Percentiles rank a stretch among this genome's conserved stretches.
Evolutionary conservation across 495 filamentous ascomycete genomes (phyloP).

Genomic region (Hypoxylon perforatum): DNA sequence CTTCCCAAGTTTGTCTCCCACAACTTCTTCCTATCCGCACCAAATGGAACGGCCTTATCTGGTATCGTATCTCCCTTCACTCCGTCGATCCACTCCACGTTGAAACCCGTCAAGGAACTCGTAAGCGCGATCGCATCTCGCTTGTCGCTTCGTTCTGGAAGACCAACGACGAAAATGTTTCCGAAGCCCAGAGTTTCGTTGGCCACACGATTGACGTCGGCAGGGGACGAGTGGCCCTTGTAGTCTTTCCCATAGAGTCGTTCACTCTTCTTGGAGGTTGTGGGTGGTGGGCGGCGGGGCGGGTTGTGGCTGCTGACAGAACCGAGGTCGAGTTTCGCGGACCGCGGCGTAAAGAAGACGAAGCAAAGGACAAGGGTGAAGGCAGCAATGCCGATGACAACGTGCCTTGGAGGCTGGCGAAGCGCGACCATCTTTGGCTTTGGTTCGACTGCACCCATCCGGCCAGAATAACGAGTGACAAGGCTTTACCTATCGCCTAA

Average conservation of each 20-base stretch:
- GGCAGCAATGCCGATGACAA: constrained; percentile 10
- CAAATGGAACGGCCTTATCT: constrained; percentile 45
- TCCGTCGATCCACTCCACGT: constrained; percentile 51
- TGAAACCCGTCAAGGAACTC: constrained; percentile 45
- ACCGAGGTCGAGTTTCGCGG: constrained; percentile 4
- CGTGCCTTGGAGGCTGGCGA: constrained; percentile 17
- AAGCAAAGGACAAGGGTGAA: constrained; percentile 13
- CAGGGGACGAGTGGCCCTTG: constrained; percentile 12
- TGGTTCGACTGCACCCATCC: constrained; percentile 6
- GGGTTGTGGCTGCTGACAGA: constrained; percentile 6
- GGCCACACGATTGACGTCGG: constrained; percentile 27
- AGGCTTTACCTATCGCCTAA: too few relatives aligned
- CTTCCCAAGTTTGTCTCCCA: constrained; percentile 47
- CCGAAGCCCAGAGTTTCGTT: constrained; percentile 50
- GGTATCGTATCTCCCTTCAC: constrained; percentile 47
- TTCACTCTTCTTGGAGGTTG: constrained; percentile 3
- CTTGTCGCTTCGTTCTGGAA: constrained; percentile 54
- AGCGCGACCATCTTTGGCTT: constrained; percentile 23
- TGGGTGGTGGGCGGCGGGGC: neutral
- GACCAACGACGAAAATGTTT: constrained; percentile 47
- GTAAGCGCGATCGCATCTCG: constrained; percentile 53
- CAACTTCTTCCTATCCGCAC: constrained; percentile 24
- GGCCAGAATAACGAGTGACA: neutral
- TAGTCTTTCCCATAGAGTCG: constrained; percentile 29
- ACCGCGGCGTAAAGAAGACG: constrained; percentile 20